Base-by-base conservation (phyloP, 2,329 filamentous ascomycete genomes). In the Aureobasidium subglaciale region DNA sequence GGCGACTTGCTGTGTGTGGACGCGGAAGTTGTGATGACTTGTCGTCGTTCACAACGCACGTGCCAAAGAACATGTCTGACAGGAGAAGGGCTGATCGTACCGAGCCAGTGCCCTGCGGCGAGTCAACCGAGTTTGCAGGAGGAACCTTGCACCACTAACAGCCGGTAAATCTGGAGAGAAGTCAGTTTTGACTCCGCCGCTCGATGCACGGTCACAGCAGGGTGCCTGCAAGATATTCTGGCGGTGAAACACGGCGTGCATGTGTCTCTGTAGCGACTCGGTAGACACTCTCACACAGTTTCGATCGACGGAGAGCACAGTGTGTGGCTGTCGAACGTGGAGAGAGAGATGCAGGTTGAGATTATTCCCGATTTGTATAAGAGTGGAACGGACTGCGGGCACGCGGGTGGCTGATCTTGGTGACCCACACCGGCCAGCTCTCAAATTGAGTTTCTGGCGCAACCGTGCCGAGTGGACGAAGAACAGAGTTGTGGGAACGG, bases 81-180 rank as follows among this genome's bases (percentile, higher is more conserved):
- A 37, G 34, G 46, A 34, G 30, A 49, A 37, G 46, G 46, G 46
- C 46, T 50, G 46, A 38, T 30, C 45, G 45, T 49, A 15, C 45
- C 45, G 45, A 49, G 43, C 43, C 43, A 46, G 29, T 34, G 16
- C 30, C 45, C 45, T 37, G 32, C 45, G 34, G 32, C 32, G 46
- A 50, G 46, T 38, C 45, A 29, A 50, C 46, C 46, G 46, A 50
- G 32, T 50, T 50, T 50, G 46, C 46, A 50, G 45, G 30, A 24
- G 27, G 41, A 22, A 42, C 38, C 22, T 25, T 22, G 43, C 45
- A 27, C 46, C 34, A 50, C 32, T 13, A 50, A 50, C 46, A 34
- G 46, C 46, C 32, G 32, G 32, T 50, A 29, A 35, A 50, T 50
- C 32, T 50, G 46, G 46, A 50, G 46, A 50, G 34, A 50, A 50